Percentiles rank a stretch among this genome's conserved stretches.
Conservation (phyloP, 1,284 basidiomycete species). For the Ceratobasidium sp. region DNA sequence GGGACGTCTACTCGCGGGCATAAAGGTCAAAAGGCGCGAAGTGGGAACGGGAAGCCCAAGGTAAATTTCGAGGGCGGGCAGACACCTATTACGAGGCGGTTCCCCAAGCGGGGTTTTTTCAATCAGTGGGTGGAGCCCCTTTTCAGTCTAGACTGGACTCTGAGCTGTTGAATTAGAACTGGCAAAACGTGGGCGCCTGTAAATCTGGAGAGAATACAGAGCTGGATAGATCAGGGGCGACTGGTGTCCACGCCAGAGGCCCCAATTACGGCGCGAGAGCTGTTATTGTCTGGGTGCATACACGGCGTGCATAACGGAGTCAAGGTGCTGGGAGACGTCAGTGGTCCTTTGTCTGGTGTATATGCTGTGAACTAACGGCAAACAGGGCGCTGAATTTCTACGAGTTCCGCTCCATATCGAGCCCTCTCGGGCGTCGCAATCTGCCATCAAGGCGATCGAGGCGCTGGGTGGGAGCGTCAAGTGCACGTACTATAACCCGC, state of each 20-base stretch:
- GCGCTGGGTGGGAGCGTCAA: slow-evolving; percentile 83
- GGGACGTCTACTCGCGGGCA: slow-evolving; percentile 93
- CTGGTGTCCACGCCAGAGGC: slow-evolving; percentile 80
- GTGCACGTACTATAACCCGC: slow-evolving; percentile 92
- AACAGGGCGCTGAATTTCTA: slow-evolving; percentile 73
- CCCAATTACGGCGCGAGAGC: slow-evolving; percentile 89
- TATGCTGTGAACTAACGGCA: slow-evolving; percentile 35
- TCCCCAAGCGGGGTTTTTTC: slow-evolving; percentile 94
- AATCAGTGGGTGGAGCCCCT: slow-evolving; percentile 71
- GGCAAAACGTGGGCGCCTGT: slow-evolving; percentile 82
- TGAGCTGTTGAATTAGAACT: slow-evolving; percentile 60
- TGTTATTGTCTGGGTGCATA: slow-evolving; percentile 86
- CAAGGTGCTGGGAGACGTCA: slow-evolving; percentile 87
- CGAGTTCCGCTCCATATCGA: slow-evolving; percentile 82
- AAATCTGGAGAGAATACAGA: slow-evolving; percentile 87
- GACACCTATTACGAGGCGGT: slow-evolving; percentile 89
- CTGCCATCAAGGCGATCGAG: slow-evolving; percentile 88
- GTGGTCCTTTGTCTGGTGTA: slow-evolving; percentile 51
- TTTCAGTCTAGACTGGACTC: slow-evolving; percentile 46
- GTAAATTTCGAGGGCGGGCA: slow-evolving; percentile 95
- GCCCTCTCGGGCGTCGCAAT: slow-evolving; percentile 86
- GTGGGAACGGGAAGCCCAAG: slow-evolving; percentile 88
- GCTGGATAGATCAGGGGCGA: slow-evolving; percentile 89
- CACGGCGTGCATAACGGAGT: slow-evolving; percentile 91
- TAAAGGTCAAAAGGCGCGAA: slow-evolving; percentile 95